A percentile compares a stretch with the other conserved stretches of the same genome.
phyloP scores from a whole-genome alignment of 805 yeast genomes.

The Hanseniaspora osmophila region DNA sequence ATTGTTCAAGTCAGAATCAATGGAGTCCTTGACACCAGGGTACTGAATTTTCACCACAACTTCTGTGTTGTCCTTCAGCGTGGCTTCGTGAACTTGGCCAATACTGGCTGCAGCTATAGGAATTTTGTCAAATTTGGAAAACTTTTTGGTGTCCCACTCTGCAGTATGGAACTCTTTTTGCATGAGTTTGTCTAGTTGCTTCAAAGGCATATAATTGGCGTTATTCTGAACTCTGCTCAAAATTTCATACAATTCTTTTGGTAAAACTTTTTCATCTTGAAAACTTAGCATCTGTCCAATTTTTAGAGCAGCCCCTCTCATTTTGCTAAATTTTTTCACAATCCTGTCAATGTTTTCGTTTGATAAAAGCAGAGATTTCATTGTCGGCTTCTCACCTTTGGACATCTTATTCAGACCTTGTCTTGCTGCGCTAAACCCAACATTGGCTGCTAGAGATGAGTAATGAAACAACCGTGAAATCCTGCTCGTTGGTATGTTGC shows the following conservation, averaged over 20 bases:
- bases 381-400: slow-evolving; percentile 33
- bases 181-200: slow-evolving; percentile 72
- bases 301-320: slow-evolving; percentile 98
- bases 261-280: slow-evolving; percentile 77
- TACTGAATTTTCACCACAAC: slow-evolving; percentile 95
- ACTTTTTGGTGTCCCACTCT: slow-evolving; percentile 55
- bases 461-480: slow-evolving; percentile 85
- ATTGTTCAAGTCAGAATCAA: slow-evolving; percentile 87
- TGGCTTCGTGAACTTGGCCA: slow-evolving; percentile 89
- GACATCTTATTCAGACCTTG: slow-evolving; percentile 64
- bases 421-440: slow-evolving; percentile 70
- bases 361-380: slow-evolving; percentile 51
- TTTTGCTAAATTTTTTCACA: slow-evolving; percentile 75
- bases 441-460: slow-evolving; percentile 82
- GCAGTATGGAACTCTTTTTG: slow-evolving; percentile 48
- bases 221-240: slow-evolving; percentile 77
- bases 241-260: slow-evolving; percentile 70
- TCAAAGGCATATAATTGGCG: slow-evolving; percentile 93
- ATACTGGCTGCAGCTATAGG: slow-evolving; percentile 97
- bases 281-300: slow-evolving; percentile 94
- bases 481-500: slow-evolving; percentile 77
- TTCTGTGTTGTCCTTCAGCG: slow-evolving; percentile 44
- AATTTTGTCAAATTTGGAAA: slow-evolving; percentile 62
- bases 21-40: slow-evolving; percentile 89
- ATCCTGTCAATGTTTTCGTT: slow-evolving; percentile 77